Conservation (phyloP, 345 rosid species). For the Camelina sativa region DNA sequence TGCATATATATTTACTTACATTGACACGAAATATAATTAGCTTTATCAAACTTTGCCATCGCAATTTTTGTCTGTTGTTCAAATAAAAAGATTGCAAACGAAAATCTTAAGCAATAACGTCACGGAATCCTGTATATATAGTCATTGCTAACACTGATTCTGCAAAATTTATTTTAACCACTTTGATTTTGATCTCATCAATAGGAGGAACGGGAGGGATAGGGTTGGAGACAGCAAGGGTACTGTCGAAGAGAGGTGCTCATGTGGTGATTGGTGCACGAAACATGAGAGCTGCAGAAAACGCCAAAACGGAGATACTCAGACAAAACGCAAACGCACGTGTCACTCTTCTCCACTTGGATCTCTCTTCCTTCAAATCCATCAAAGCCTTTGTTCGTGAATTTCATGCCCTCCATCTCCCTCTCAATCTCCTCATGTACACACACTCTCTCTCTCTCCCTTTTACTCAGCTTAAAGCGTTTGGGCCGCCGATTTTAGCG, state of each 20-base stretch:
- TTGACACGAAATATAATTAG: too few species aligned
- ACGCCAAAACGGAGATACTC: conserved; percentile 54
- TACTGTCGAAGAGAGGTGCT: conserved; percentile 64
- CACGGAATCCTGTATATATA: background rate
- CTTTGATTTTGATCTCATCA: background rate
- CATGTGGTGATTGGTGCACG: conserved; percentile 84
- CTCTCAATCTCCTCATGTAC: conserved; percentile 47
- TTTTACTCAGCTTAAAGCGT: background rate
- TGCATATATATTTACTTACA: too few species aligned
- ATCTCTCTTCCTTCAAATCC: conserved; percentile 45
- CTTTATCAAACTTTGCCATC: background rate
- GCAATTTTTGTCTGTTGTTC: background rate
- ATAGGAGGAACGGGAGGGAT: conserved; percentile 89
- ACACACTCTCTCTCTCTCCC: background rate
- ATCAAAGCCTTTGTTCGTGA: conserved; percentile 42
- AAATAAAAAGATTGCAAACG: too few species aligned
- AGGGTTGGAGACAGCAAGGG: conserved; percentile 87
- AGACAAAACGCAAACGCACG: conserved; percentile 47
- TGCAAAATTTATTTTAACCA: background rate
- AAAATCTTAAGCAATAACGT: too few species aligned
- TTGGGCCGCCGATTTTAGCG: conserved; percentile 12
- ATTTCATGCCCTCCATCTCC: conserved; percentile 44
- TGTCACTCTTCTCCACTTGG: conserved; percentile 42
- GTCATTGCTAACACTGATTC: background rate
- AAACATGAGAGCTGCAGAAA: conserved; percentile 70